phyloP scores from a whole-genome alignment of 2,329 filamentous ascomycete genomes.

The Hypoxylon sp. region DNA sequence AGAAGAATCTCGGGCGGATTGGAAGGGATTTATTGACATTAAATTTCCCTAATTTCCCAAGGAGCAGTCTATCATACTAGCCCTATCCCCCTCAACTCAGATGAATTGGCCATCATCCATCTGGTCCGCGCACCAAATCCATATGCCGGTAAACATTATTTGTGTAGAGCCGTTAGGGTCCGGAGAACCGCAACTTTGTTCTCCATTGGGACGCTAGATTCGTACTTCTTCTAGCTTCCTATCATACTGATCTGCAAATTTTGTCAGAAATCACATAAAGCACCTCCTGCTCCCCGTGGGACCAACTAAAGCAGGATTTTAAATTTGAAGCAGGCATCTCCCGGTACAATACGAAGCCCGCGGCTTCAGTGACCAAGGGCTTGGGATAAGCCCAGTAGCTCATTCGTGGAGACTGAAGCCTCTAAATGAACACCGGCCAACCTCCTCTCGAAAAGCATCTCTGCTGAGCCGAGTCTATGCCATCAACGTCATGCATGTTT shows the following conservation, averaged over 20 bases:
- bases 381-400: conserved; percentile 30
- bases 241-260: conserved; percentile 41
- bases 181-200: conserved; percentile 24
- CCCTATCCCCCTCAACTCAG: conserved; percentile 14
- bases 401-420: conserved; percentile 39
- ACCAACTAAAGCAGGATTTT: conserved; percentile 27
- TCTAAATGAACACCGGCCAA: conserved; percentile 23
- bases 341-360: conserved; percentile 17
- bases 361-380: conserved; percentile 23
- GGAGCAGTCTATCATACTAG: conserved; percentile 12
- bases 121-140: conserved; percentile 38
- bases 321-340: conserved; percentile 32
- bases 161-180: conserved; percentile 23
- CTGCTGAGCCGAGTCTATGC: conserved; percentile 35
- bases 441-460: conserved; percentile 21
- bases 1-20: conserved; percentile 4
- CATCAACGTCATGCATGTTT: conserved; percentile 44
- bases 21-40: conserved; percentile 17
- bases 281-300: conserved; percentile 32
- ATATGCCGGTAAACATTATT: conserved; percentile 18
- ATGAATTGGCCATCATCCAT: conserved; percentile 24
- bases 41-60: conserved; percentile 18
- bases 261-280: conserved; percentile 42
- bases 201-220: conserved; percentile 31
- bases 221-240: conserved; percentile 31